phyloP scores from a whole-genome alignment of 108 stramenopile species.

The Craspedostauros australis region DNA sequence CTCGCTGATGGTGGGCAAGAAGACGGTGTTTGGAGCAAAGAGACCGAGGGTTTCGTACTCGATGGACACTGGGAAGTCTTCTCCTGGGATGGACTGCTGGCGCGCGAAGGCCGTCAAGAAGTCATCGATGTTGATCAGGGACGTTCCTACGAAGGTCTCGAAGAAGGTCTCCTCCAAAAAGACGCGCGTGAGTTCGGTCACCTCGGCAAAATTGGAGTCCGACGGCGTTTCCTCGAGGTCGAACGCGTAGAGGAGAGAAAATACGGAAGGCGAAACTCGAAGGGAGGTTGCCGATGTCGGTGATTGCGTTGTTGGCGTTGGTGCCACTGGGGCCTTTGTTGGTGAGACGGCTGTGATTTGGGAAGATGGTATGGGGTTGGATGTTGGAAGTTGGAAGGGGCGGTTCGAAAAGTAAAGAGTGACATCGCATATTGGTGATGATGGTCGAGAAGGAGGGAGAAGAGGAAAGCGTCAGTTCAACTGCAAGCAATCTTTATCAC shows the following conservation, averaged over 20 bases:
- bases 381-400: background rate
- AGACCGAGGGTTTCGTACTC: slow-evolving; percentile 19
- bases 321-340: slow-evolving; percentile 2
- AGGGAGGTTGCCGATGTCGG: slow-evolving; percentile 25
- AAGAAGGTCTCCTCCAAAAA: slow-evolving; percentile 22
- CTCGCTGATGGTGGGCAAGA: slow-evolving; percentile 19
- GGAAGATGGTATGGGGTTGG: background rate
- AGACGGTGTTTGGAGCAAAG: slow-evolving; percentile 27
- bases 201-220: slow-evolving; percentile 7
- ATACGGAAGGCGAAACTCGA: slow-evolving; percentile 10
- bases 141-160: slow-evolving; percentile 14
- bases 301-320: slow-evolving; percentile 17
- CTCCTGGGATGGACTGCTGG: slow-evolving; percentile 9
- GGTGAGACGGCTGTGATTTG: background rate
- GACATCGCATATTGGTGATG: background rate
- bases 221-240: slow-evolving; percentile 7
- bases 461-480: no score
- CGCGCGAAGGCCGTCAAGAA: slow-evolving; percentile 22
- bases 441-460: background rate
- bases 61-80: slow-evolving; percentile 10
- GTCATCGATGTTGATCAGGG: slow-evolving; percentile 20
- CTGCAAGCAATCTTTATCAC: no score
- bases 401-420: background rate
- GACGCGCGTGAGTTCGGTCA: slow-evolving; percentile 10
- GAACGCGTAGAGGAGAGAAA: slow-evolving; percentile 11